Evolutionary conservation across 495 filamentous ascomycete genomes (phyloP).

Genomic region (Elaphomyces granulatus): DNA sequence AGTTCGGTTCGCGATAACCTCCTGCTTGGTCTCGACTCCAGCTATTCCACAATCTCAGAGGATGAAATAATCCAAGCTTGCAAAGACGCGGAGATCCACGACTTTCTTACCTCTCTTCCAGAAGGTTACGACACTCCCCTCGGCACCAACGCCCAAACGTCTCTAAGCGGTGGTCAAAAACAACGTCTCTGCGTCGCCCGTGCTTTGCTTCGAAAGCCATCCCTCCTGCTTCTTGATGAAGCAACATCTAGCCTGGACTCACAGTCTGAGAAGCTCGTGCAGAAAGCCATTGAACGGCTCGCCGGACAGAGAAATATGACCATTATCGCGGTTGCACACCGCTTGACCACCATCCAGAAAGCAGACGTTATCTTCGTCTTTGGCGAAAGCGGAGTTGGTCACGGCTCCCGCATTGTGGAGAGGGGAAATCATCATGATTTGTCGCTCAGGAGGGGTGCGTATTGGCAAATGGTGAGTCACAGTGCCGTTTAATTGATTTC

Average conservation of each 20-base stretch:
- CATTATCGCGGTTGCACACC: slow-evolving; percentile 56
- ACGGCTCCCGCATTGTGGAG: slow-evolving; percentile 13
- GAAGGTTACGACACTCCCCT: slow-evolving; percentile 21
- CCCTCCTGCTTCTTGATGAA: slow-evolving; percentile 55
- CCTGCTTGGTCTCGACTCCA: slow-evolving; percentile 37
- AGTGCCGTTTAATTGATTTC: too few relatives aligned
- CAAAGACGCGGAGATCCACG: slow-evolving; percentile 44
- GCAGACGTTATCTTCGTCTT: slow-evolving; percentile 62
- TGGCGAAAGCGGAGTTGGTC: slow-evolving; percentile 22
- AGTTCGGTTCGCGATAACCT: slow-evolving; percentile 51
- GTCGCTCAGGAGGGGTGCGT: slow-evolving; percentile 15
- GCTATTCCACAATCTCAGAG: slow-evolving; percentile 3
- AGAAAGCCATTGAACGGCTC: slow-evolving; percentile 45
- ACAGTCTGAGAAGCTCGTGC: slow-evolving; percentile 51
- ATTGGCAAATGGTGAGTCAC: slow-evolving; percentile 26
- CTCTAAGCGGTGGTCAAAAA: slow-evolving; percentile 56
- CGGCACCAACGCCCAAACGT: slow-evolving; percentile 26
- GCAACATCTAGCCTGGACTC: slow-evolving; percentile 55
- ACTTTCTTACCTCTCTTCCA: slow-evolving; percentile 47
- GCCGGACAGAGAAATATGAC: slow-evolving; percentile 38
- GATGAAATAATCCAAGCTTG: slow-evolving; percentile 42
- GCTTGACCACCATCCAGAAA: slow-evolving; percentile 53
- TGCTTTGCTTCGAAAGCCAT: slow-evolving; percentile 49
- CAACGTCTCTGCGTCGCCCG: slow-evolving; percentile 57
- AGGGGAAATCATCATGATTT: slow-evolving; percentile 16